These are phyloP conservation scores for Fragosphaeria purpurea DNA, from an alignment of 2,329 filamentous ascomycete genomes.

Conservation along the genomic window DNA sequence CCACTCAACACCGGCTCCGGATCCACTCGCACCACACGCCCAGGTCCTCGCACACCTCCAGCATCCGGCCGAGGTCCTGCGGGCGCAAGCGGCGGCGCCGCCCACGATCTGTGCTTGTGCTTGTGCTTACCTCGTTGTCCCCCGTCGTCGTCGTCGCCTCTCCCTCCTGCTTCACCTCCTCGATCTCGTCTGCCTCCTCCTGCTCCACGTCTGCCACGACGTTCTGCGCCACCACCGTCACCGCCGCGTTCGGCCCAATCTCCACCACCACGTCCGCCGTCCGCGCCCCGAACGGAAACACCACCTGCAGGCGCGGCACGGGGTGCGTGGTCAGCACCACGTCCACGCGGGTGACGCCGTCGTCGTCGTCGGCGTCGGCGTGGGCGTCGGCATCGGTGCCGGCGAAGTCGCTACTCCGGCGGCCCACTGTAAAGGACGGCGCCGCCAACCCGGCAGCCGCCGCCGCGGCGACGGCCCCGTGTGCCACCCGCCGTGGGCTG, in stretches of 20 bases:
- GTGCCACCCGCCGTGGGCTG: too few relatives aligned
- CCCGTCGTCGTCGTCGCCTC: slow-evolving; percentile 10
- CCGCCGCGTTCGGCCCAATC: slow-evolving; percentile 48
- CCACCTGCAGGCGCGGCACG: slow-evolving; percentile 38
- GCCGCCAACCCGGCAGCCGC: too few relatives aligned
- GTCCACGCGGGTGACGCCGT: slow-evolving; percentile 31
- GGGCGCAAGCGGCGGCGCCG: slow-evolving; percentile 28
- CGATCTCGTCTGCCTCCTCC: not conserved
- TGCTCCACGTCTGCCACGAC: slow-evolving; percentile 25
- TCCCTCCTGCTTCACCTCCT: not conserved
- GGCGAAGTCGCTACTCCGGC: too few relatives aligned
- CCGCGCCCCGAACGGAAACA: slow-evolving; percentile 39
- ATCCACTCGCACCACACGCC: slow-evolving; percentile 46
- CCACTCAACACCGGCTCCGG: slow-evolving; percentile 21
- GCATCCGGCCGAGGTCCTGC: slow-evolving; percentile 32
- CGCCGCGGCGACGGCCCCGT: too few relatives aligned
- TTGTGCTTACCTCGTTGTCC: not conserved
- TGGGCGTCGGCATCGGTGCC: too few relatives aligned
- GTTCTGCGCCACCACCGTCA: slow-evolving; percentile 51
- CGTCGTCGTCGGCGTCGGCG: not conserved
- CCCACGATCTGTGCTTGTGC: slow-evolving; percentile 1
- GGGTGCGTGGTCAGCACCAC: slow-evolving; percentile 43
- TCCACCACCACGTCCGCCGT: slow-evolving; percentile 47
- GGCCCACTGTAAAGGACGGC: too few relatives aligned
- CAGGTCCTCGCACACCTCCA: slow-evolving; percentile 42